Evolutionary conservation across 495 filamentous ascomycete genomes (phyloP).

Genomic region (Glarea lozoyensis): DNA sequence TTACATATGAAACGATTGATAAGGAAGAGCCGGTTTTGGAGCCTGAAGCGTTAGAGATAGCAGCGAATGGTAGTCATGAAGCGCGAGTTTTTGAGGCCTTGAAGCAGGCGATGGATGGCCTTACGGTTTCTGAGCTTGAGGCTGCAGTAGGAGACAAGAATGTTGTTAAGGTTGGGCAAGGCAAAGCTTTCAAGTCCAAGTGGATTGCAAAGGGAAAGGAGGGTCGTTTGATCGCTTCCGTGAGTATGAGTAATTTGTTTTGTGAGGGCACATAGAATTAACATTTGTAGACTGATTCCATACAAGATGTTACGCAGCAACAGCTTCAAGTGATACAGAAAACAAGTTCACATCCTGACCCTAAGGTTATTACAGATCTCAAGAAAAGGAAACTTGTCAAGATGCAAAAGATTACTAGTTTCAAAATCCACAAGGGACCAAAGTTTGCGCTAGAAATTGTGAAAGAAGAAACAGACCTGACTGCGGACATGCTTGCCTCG

Average conservation of each 20-base stretch:
- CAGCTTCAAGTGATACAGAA: constrained; percentile 61
- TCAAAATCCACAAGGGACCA: constrained; percentile 71
- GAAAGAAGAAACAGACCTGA: constrained; percentile 93
- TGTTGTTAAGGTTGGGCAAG: constrained; percentile 84
- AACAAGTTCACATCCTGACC: constrained; percentile 56
- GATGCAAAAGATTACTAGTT: constrained; percentile 76
- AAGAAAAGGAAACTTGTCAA: constrained; percentile 83
- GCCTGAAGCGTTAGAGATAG: constrained; percentile 68
- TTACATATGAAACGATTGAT: constrained; percentile 74
- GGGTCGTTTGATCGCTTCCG: constrained; percentile 35
- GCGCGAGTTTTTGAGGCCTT: constrained; percentile 89
- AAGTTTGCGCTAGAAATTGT: constrained; percentile 79
- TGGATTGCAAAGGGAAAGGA: constrained; percentile 91
- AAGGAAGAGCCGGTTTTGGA: constrained; percentile 72
- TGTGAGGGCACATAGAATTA: constrained; percentile 19
- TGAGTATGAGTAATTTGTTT: constrained; percentile 14
- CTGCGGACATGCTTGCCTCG: constrained; percentile 79
- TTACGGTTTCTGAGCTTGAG: constrained; percentile 72
- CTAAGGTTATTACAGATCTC: constrained; percentile 66
- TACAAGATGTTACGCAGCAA: constrained; percentile 70
- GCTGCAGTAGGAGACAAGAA: constrained; percentile 68
- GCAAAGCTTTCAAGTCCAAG: constrained; percentile 90
- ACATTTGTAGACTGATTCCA: constrained; percentile 45
- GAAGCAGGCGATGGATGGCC: constrained; percentile 62
- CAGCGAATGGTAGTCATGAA: constrained; percentile 82